Percentiles rank a stretch among this genome's conserved stretches.
phyloP scores from a whole-genome alignment of 1,139 yeast species.

The Blastobotrys illinoisensis region DNA sequence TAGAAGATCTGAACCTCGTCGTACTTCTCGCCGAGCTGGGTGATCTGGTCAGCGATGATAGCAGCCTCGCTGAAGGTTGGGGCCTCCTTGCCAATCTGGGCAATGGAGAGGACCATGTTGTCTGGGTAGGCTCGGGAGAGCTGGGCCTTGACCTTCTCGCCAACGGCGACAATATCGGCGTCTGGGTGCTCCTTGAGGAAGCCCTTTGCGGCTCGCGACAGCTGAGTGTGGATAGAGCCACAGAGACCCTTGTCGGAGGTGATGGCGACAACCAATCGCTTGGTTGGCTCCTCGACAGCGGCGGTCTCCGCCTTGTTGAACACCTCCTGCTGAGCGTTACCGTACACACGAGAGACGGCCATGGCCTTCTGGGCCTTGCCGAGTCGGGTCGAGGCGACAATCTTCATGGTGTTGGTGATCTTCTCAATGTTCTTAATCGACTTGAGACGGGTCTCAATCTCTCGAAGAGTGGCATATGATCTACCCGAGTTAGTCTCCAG shows the following conservation, averaged over 20 bases:
- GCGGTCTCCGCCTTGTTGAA: conserved; percentile 74
- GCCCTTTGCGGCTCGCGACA: conserved; percentile 80
- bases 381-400: conserved; percentile 97
- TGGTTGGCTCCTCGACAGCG: conserved; percentile 43
- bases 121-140: conserved; percentile 74
- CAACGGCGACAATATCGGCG: conserved; percentile 81
- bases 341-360: conserved; percentile 82
- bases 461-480: conserved; percentile 97
- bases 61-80: conserved; percentile 92
- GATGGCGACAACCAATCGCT: conserved; percentile 72
- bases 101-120: conserved; percentile 66
- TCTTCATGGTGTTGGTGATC: conserved; percentile 99
- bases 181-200: conserved; percentile 56
- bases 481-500: conserved; percentile 35
- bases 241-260: conserved; percentile 98
- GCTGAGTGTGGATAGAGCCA: conserved; percentile 95
- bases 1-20: conserved; percentile 74
- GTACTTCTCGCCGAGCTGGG: conserved; percentile 51
- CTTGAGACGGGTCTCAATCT: conserved; percentile 96
- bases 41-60: conserved; percentile 79
- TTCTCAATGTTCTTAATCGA: conserved; percentile 98
- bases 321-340: conserved; percentile 73
- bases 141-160: conserved; percentile 92
- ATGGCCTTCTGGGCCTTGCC: conserved; percentile 95
- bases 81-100: conserved; percentile 93